A percentile compares a stretch with the other conserved stretches of the same genome.
These are phyloP conservation scores for Starmerella bombi DNA, from an alignment of 805 yeast genomes.

Conservation along the genomic window DNA sequence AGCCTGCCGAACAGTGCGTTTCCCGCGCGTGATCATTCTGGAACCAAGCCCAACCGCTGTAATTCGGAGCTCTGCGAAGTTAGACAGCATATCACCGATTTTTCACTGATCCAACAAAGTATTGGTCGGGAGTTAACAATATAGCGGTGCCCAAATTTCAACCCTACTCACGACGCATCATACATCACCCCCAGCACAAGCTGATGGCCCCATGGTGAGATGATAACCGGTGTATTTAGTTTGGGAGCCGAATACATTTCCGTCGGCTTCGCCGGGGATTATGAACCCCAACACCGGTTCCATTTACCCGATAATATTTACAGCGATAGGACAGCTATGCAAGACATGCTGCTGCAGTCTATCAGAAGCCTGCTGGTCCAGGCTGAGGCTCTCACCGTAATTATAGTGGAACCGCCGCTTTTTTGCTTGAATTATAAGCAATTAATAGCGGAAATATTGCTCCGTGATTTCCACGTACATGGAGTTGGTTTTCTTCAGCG, in stretches of 20 bases:
- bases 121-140: neutral
- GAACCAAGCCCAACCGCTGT: slow-evolving; percentile 2
- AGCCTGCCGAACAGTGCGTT: slow-evolving; percentile 36
- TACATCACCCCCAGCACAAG: no score
- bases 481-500: slow-evolving; percentile 18
- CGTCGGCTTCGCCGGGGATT: slow-evolving; percentile 14
- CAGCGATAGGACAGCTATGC: slow-evolving; percentile 4
- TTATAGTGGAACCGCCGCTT: slow-evolving; percentile 22
- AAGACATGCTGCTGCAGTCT: slow-evolving; percentile 4
- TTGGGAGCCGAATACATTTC: slow-evolving; percentile 6
- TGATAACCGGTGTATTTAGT: slow-evolving; percentile 15
- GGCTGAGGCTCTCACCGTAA: slow-evolving; percentile 10
- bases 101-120: no score
- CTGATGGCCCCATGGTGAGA: no score
- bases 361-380: slow-evolving; percentile 14
- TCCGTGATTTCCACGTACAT: slow-evolving; percentile 11
- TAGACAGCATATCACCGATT: slow-evolving; percentile 1
- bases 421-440: slow-evolving; percentile 11
- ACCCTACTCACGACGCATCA: neutral
- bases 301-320: neutral
- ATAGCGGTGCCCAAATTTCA: neutral
- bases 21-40: slow-evolving; percentile 27
- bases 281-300: slow-evolving; percentile 1
- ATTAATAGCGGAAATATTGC: slow-evolving; percentile 13
- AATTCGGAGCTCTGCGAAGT: neutral